Conservation (phyloP, 192 early-diverging fungal genomes). For the Mortierella alpina region DNA sequence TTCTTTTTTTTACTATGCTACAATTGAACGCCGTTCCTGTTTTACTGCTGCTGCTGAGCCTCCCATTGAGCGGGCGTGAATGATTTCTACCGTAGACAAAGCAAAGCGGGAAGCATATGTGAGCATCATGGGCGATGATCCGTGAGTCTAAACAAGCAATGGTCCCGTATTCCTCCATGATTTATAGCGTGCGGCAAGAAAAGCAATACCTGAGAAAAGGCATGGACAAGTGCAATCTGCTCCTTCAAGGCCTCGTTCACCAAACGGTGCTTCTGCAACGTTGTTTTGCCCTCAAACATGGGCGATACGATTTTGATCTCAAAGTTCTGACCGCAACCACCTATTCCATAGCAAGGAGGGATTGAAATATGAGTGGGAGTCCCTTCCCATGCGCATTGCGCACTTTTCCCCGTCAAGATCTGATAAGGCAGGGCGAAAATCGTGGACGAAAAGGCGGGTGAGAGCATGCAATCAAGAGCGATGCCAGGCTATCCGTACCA, state of each 20-base stretch:
- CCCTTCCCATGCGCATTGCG: too few relatives aligned
- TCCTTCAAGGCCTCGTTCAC: slow-evolving; percentile 86
- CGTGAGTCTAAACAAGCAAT: not conserved
- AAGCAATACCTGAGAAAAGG: slow-evolving; percentile 80
- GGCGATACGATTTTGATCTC: slow-evolving; percentile 82
- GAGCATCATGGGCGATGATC: not conserved
- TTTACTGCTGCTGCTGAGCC: slow-evolving; percentile 28
- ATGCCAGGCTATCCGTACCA: slow-evolving; percentile 9
- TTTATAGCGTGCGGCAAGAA: not conserved
- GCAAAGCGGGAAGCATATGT: not conserved
- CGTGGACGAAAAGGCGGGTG: not conserved
- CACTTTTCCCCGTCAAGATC: too few relatives aligned
- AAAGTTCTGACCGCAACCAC: slow-evolving; percentile 87
- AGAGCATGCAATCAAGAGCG: not conserved
- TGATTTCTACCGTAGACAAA: slow-evolving; percentile 62
- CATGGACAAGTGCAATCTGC: slow-evolving; percentile 83
- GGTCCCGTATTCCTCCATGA: too few relatives aligned
- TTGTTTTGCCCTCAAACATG: slow-evolving; percentile 75
- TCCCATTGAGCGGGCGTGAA: slow-evolving; percentile 76
- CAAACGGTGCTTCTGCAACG: slow-evolving; percentile 79
- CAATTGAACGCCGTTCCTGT: not conserved
- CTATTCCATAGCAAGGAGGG: slow-evolving; percentile 48
- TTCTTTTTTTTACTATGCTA: not conserved
- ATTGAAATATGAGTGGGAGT: not conserved
- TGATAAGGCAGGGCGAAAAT: not conserved